These are phyloP conservation scores for Globisporangium uncinulatum DNA, from an alignment of 352 stramenopile species.

Conservation along the genomic window DNA sequence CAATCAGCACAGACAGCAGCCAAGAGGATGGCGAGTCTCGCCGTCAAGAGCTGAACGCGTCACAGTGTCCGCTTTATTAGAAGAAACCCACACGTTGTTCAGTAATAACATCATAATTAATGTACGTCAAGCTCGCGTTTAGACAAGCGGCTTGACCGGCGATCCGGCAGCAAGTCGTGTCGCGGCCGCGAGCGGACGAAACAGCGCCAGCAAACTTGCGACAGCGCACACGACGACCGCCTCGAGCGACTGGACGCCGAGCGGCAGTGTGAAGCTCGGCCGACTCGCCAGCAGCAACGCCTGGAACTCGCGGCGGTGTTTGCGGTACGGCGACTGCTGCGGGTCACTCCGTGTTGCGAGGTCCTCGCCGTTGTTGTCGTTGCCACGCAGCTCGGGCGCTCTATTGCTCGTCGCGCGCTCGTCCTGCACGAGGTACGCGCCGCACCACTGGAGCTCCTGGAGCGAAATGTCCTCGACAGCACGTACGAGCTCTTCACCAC, in stretches of 20 bases:
- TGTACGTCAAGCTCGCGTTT: no score
- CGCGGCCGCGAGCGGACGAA: neutral
- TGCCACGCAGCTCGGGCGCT: conserved; percentile 1
- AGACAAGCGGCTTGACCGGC: neutral
- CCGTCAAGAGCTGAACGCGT: no score
- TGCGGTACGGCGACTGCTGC: conserved; percentile 37
- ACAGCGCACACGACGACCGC: conserved; percentile 8
- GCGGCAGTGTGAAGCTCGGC: conserved; percentile 9
- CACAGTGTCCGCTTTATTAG: no score
- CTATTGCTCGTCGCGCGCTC: conserved; percentile 1
- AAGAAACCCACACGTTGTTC: no score
- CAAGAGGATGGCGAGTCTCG: neutral
- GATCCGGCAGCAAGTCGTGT: neutral
- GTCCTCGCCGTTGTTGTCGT: no score
- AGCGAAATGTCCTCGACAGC: conserved; percentile 34
- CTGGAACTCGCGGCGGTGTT: conserved; percentile 55
- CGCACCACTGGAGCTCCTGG: conserved; percentile 44
- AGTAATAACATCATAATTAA: no score
- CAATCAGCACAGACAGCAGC: neutral
- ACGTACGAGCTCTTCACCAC: conserved; percentile 19
- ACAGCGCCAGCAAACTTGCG: conserved; percentile 6
- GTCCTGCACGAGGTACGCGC: conserved; percentile 26
- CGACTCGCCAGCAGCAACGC: conserved; percentile 5
- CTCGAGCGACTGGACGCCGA: conserved; percentile 6
- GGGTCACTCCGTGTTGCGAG: conserved; percentile 11